Evolutionary conservation across 1,284 basidiomycete genomes (phyloP).

Genomic region (Rhodotorula sp.): DNA sequence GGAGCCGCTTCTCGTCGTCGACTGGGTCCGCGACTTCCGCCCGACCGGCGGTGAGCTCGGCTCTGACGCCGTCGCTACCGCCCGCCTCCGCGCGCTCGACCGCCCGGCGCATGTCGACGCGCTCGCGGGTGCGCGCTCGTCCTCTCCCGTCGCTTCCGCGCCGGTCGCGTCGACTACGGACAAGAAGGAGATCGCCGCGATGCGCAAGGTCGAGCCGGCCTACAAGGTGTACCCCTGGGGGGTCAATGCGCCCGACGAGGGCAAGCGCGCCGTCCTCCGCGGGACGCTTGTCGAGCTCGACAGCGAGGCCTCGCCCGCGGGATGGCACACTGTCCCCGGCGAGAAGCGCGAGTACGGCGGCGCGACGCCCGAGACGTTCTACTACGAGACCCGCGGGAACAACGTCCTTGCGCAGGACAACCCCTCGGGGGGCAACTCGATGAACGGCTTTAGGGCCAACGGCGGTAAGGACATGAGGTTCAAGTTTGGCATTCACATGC

Average conservation of each 20-base stretch:
- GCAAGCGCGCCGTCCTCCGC: constrained; percentile 40
- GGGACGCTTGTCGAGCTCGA: constrained; percentile 41
- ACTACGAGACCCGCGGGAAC: constrained; percentile 82
- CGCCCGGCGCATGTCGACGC: background rate
- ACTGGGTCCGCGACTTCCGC: constrained; percentile 46
- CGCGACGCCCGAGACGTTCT: constrained; percentile 58
- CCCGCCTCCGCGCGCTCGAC: background rate
- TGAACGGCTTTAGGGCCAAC: constrained; percentile 75
- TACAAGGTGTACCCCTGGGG: constrained; percentile 47
- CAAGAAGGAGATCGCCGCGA: constrained; percentile 15
- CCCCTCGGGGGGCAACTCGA: constrained; percentile 75
- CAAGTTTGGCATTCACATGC: constrained; percentile 66
- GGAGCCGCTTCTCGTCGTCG: constrained; percentile 42
- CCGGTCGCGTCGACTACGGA: constrained; percentile 21
- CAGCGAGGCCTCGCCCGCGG: constrained; percentile 69
- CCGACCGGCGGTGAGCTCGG: constrained; percentile 49
- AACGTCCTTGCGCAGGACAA: constrained; percentile 88
- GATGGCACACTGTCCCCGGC: constrained; percentile 73
- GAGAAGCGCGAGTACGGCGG: constrained; percentile 33
- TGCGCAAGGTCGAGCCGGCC: constrained; percentile 20
- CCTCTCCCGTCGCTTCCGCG: constrained; percentile 3
- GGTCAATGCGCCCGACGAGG: constrained; percentile 41
- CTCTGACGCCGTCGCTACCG: constrained; percentile 41
- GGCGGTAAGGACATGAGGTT: constrained; percentile 62
- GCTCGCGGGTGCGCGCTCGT: background rate